Evolutionary conservation across 1,284 basidiomycete species (phyloP), one percentile per base, ranked within the genome.

Genomic region (Ceratobasidium sp.): DNA sequence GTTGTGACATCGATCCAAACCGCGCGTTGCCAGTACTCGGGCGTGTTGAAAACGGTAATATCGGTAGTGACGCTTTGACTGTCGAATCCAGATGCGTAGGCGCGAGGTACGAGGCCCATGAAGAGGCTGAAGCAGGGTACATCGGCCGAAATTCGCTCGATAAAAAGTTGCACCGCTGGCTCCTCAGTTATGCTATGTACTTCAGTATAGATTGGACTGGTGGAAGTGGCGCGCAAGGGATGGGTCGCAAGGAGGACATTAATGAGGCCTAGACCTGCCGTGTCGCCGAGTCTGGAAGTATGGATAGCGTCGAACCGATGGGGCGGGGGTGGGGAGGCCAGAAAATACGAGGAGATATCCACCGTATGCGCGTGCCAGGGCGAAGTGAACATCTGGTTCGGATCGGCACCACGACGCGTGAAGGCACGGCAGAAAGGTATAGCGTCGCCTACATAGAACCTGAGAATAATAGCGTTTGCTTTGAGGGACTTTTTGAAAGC

Each of bases 241-340:
- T 67, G 50, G 8, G 42, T 67, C 12, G 38, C 29, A 13, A 67
- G 12, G 3, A 67, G 29, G 7, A 67, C 5, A 40, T 67, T 67
- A 17, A 43, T 12, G 22, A 31, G 13, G 7, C 52, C 85, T 1
- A 83, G 13, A 4, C 52, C 85, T 1, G 83, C 42, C 62, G 83
- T 80, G 72, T 86, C 15, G 76, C 74, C n/a, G 86, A 70, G 69
- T 85, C 85, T 22, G 13, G 85, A 85, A 0, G 85, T 84, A 47
- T 86, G 83, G 67, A 87, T 83, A 50, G 85, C 78, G 56, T 85
- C 78, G 77, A 86, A 87, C 0, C 47, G 25, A n/a, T 50, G 58
- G 2, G 45, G 54, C 13, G 34, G 12, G 74, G 12, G 56, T 58
- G 7, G 71, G 60, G 50, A 74, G 75, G n/a, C 70, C 65, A 1